A percentile compares a stretch with the other conserved stretches of the same genome.
These are phyloP conservation scores for Beauveria caledonica DNA, from an alignment of 2,329 filamentous ascomycete genomes.

Conservation along the genomic window DNA sequence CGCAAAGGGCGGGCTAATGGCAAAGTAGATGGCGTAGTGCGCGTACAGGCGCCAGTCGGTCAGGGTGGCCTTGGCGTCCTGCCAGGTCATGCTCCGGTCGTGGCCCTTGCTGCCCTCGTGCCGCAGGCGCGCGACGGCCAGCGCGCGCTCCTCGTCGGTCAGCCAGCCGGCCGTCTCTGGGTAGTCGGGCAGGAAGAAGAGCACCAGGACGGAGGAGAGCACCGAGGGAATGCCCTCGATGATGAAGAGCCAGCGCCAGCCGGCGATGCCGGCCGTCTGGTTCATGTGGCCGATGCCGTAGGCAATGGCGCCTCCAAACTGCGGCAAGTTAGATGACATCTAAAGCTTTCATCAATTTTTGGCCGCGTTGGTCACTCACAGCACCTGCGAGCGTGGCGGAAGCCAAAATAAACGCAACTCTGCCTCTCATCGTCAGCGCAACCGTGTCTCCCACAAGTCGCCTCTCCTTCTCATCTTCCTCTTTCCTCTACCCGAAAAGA, in stretches of 20 bases:
- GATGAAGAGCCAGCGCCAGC: constrained; percentile 62
- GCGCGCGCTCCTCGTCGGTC: constrained; percentile 47
- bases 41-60: constrained; percentile 62
- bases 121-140: constrained; percentile 38
- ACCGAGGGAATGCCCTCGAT: constrained; percentile 59
- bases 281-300: constrained; percentile 68
- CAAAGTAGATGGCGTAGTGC: constrained; percentile 48
- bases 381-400: constrained; percentile 63
- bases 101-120: constrained; percentile 45
- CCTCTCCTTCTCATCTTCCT: too few species aligned
- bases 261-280: constrained; percentile 48
- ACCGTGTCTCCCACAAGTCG: too few species aligned
- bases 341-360: neutral
- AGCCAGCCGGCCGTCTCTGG: constrained; percentile 59
- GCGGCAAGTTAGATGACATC: neutral
- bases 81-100: constrained; percentile 55
- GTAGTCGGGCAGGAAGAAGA: constrained; percentile 61
- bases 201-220: constrained; percentile 51
- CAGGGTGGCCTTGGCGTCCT: constrained; percentile 60
- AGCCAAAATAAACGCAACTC: constrained; percentile 63
- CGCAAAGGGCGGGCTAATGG: constrained; percentile 47
- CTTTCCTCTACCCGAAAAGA: neutral
- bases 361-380: constrained; percentile 17
- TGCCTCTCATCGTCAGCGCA: constrained; percentile 11
- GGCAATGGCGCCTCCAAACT: constrained; percentile 63